Percentiles rank a stretch among this genome's conserved stretches.
phyloP scores from a whole-genome alignment of 768 basidiomycete genomes.

The Erythrobasidium yunnanense region DNA sequence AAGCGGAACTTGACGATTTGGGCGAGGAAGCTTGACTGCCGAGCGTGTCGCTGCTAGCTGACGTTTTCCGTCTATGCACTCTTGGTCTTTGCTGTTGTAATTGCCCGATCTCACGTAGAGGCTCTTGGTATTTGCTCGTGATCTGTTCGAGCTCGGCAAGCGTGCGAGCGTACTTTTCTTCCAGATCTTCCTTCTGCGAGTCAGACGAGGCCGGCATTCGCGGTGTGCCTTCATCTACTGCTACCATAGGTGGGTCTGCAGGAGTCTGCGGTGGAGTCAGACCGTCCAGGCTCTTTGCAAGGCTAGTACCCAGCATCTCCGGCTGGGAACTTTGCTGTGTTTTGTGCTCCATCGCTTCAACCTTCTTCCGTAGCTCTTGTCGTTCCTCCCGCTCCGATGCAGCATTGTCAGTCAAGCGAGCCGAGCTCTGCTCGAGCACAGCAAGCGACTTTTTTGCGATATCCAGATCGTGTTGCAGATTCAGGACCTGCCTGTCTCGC shows the following conservation, averaged over 20 bases:
- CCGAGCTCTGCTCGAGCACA: conserved; percentile 58
- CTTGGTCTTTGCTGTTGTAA: no score
- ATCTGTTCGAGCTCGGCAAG: conserved; percentile 67
- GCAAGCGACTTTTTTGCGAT: conserved; percentile 66
- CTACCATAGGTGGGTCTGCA: conserved; percentile 26
- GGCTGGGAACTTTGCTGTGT: no score
- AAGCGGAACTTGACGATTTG: background rate
- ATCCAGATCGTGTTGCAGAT: conserved; percentile 64
- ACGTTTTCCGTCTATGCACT: no score
- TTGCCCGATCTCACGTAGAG: conserved; percentile 79
- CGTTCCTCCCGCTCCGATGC: conserved; percentile 59
- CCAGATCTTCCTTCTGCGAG: conserved; percentile 60
- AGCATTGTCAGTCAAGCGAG: conserved; percentile 60
- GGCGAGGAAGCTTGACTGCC: background rate
- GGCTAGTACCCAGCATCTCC: no score
- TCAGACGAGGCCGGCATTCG: no score
- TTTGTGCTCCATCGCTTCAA: no score
- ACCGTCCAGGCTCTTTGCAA: conserved; percentile 35
- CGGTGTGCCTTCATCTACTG: conserved; percentile 23
- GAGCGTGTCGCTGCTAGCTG: no score
- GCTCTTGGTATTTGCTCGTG: conserved; percentile 72
- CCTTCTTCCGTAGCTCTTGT: no score
- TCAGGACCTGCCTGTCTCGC: conserved; percentile 62
- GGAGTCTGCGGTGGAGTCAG: conserved; percentile 18
- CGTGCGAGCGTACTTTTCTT: conserved; percentile 68